A percentile compares a stretch with the other conserved stretches of the same genome.
Evolutionary conservation across 2,329 filamentous ascomycete species (phyloP).

Genomic region (Penicillium sp.): DNA sequence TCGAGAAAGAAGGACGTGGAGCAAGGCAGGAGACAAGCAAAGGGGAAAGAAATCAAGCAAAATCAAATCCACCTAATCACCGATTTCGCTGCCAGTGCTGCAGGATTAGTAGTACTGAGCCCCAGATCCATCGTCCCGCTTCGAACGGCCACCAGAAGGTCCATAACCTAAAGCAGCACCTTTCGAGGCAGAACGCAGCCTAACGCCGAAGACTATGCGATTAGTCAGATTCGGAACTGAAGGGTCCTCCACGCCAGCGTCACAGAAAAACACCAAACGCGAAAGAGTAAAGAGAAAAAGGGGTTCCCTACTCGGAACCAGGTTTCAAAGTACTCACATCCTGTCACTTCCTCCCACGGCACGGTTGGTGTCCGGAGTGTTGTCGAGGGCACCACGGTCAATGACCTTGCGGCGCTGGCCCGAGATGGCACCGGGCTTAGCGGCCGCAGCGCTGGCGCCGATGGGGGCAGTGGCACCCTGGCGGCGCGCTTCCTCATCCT

Average conservation of each 20-base stretch:
- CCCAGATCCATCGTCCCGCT: constrained; percentile 60
- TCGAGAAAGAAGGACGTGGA: constrained; percentile 34
- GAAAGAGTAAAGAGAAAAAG: constrained; percentile 69
- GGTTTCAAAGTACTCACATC: constrained; percentile 85
- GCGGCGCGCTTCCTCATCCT: constrained; percentile 75
- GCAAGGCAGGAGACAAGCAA: constrained; percentile 34
- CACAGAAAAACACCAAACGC: constrained; percentile 78
- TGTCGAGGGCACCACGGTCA: constrained; percentile 70
- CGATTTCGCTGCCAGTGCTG: constrained; percentile 38
- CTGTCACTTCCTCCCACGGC: constrained; percentile 82
- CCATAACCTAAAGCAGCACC: constrained; percentile 62
- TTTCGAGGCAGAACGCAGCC: constrained; percentile 83
- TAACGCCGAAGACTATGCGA: constrained; percentile 82
- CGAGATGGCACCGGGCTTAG: constrained; percentile 75
- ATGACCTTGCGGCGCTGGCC: constrained; percentile 84
- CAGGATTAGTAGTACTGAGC: constrained; percentile 54
- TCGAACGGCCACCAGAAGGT: constrained; percentile 58
- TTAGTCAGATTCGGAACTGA: constrained; percentile 79
- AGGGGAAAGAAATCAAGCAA: constrained; percentile 31
- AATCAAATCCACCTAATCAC: constrained; percentile 20
- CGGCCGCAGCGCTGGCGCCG: constrained; percentile 63
- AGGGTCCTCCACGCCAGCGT: constrained; percentile 73
- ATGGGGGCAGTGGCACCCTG: constrained; percentile 66
- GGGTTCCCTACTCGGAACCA: constrained; percentile 85
- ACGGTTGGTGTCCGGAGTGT: constrained; percentile 75